Evolutionary conservation across 1,284 basidiomycete genomes (phyloP).

Genomic region (Phellinidium pouzarii): DNA sequence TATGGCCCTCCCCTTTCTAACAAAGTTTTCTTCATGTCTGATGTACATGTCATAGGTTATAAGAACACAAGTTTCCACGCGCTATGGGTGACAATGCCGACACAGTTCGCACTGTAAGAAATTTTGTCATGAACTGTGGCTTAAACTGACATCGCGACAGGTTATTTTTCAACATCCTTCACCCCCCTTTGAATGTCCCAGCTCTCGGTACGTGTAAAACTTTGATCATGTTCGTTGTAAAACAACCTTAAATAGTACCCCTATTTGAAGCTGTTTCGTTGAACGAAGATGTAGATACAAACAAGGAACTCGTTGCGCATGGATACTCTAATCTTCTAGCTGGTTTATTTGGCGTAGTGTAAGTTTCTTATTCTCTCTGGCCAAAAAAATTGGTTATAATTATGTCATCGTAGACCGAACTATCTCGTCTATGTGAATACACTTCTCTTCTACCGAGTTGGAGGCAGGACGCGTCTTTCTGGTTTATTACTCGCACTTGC

Average conservation of each 20-base stretch:
- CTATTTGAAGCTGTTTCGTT: slow-evolving; percentile 70
- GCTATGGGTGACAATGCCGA: slow-evolving; percentile 74
- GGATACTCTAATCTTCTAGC: slow-evolving; percentile 87
- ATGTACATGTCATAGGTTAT: slow-evolving; percentile 42
- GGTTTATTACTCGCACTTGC: slow-evolving; percentile 82
- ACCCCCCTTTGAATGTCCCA: slow-evolving; percentile 91
- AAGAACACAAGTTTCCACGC: slow-evolving; percentile 52
- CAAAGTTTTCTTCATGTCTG: background rate
- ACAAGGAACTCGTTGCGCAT: slow-evolving; percentile 90
- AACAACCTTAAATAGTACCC: slow-evolving; percentile 1
- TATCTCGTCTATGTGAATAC: slow-evolving; percentile 90
- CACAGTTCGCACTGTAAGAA: slow-evolving; percentile 68
- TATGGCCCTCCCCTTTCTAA: background rate
- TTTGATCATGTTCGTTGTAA: background rate
- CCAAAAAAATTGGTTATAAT: background rate
- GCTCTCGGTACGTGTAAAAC: slow-evolving; percentile 59
- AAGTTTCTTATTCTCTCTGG: slow-evolving; percentile 27
- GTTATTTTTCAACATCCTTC: slow-evolving; percentile 88
- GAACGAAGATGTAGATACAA: slow-evolving; percentile 86
- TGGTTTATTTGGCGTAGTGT: slow-evolving; percentile 79
- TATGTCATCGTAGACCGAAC: slow-evolving; percentile 48
- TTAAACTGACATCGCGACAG: slow-evolving; percentile 29
- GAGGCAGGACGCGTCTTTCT: slow-evolving; percentile 79
- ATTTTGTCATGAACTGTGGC: slow-evolving; percentile 15
- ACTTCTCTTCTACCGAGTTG: slow-evolving; percentile 90